These are phyloP conservation scores for Solanum piurae DNA, from an alignment of 257 asterid species.

Conservation along the genomic window DNA sequence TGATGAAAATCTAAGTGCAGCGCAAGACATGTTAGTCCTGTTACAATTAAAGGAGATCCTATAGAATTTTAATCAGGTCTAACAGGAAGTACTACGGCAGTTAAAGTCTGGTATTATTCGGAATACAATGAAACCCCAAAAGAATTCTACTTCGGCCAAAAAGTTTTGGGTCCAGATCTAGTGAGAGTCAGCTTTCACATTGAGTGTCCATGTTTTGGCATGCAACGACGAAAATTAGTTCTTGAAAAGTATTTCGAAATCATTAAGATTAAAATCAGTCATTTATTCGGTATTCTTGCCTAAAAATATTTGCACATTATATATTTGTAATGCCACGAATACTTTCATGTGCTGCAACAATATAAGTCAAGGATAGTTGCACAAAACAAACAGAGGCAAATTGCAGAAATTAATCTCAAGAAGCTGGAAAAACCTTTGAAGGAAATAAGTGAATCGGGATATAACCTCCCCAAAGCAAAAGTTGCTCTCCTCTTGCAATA, in stretches of 20 bases:
- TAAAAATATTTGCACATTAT: not conserved
- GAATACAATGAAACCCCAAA: not conserved
- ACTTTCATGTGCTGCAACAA: not conserved
- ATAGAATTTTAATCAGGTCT: not conserved
- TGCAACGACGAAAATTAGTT: not conserved
- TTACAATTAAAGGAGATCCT: not conserved
- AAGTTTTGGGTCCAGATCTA: not conserved
- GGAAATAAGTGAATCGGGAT: constrained; percentile 25
- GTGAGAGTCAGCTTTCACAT: not conserved
- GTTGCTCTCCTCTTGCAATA: constrained; percentile 81
- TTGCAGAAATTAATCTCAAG: constrained; percentile 12
- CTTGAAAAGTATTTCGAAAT: not conserved
- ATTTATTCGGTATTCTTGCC: not conserved
- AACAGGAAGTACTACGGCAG: not conserved
- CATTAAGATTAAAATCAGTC: not conserved
- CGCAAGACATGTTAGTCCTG: not conserved
- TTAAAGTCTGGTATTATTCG: not conserved
- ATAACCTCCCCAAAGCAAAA: constrained; percentile 99
- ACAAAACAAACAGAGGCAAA: not conserved
- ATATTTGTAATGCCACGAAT: not conserved
- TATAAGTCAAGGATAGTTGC: not conserved
- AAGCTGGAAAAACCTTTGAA: constrained; percentile 19
- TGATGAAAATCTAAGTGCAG: not conserved
- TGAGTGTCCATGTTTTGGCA: not conserved
- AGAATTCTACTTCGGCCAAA: not conserved